Evolutionary conservation across 306 rosid species (phyloP), one percentile per base, ranked within the genome.

Genomic region (Acacia melanoxylon): DNA sequence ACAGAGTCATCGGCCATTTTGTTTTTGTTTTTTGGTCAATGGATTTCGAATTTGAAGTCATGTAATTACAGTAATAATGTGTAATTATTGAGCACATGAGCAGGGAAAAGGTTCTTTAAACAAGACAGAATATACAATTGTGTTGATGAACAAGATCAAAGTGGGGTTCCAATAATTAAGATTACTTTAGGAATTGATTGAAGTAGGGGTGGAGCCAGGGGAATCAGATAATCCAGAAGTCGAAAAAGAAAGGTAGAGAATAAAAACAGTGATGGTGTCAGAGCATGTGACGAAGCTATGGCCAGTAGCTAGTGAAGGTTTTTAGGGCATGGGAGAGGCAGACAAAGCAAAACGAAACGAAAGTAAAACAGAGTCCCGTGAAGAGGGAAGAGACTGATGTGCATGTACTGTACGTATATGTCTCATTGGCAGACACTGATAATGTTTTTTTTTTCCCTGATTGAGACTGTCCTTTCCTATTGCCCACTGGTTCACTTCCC

Each of bases 321-420:
- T 77, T 66, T 52, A 56, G 79, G 79, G 48, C 40, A 54, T 17
- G 75, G 49, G 42, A 52, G 76, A 48, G 76, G 75, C 86, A 78
- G 87, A 83, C 78, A 83, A 74, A 85, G 62, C 68, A 85, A 86
- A 86, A 78, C 61, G 76, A 81, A 82, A 76, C 42, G 78, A 86
- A 69, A 86, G 71, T 80, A 86, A 83, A 84, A 74, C 85, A 90
- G 81, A 83, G 84, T 67, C 96, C 93, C 96, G 96, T 91, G 96
- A 87, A 72, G 79, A 78, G 75, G 44, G 40, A 71, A 49, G 78
- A 52, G 78, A 52, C 75, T 83, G 81, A 44, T 74, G 70, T 67
- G 78, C 54, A 63, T 68, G 75, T 70, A 81, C 74, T 61, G 75
- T 70, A 81, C 74, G 56, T 68, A 58, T 74, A 49, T 84, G 73